Base-by-base conservation (phyloP, 257 asterid species). In the Mentha longifolia region DNA sequence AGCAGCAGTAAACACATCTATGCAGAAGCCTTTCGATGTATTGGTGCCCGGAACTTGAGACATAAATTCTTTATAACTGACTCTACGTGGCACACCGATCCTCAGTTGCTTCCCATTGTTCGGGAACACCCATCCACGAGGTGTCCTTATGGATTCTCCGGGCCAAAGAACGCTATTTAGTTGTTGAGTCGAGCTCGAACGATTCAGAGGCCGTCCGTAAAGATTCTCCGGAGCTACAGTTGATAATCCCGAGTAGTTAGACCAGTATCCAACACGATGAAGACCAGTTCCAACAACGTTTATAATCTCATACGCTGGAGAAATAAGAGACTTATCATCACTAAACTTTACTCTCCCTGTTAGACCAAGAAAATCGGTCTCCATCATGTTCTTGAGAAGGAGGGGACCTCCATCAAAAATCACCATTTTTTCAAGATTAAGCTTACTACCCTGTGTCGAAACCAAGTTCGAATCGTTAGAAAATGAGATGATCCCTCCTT, bases 71-170 rank as follows among this genome's bases (percentile, higher is more conserved):
- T 74, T 79, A 74, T 59, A 95, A 76, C 96, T 69, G 70, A 85
- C 95, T 61, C 97, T 80, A 42, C 77, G 83, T 2, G 99, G 99
- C 45, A 95, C 97, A 42, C 92, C 98, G 57, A 95, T 95, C 79
- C 80, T 83, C 75, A 95, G 76, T 28, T 35, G 85, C 82, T 84
- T 95, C 66, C 99, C 99, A 14, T 83, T 89, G 72, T 81, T 90
- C 0, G 98, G 97, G 67, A 92, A 91, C 78, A 88, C 95, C 99
- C 99, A 95, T 39, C 99, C 99, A 35, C 98, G 98, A 14, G 99
- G 99, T 19, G 80, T 85, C 71, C 49, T 76, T 42, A 74, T 70
- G 0, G 88, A 72, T 43, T 92, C 95, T 20, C 99, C 99, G 2
- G 98, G 99, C 99, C 99, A 95, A 61, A 92, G 67, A 67, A 92